phyloP scores from a whole-genome alignment of 768 basidiomycete species.

The Mycena amicta region DNA sequence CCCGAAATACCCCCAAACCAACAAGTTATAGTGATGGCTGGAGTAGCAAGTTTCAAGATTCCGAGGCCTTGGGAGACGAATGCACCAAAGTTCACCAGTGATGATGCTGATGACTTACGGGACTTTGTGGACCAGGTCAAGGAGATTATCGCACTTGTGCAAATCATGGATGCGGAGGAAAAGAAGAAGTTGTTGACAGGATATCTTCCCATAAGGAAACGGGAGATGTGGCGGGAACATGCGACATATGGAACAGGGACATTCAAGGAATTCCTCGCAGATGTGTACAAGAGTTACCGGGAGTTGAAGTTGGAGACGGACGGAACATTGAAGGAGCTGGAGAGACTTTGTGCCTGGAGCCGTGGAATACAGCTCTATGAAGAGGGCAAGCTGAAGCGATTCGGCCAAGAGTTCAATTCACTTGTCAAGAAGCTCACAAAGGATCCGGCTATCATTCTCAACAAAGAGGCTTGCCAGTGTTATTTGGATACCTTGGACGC shows the following conservation, averaged over 20 bases:
- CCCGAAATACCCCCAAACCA: too few relatives aligned
- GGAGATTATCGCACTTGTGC: background rate
- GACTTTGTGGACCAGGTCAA: background rate
- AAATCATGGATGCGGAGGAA: background rate
- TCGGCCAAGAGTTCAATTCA: background rate
- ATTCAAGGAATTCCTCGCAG: background rate
- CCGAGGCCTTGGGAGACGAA: background rate
- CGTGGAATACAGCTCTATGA: background rate
- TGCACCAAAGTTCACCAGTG: background rate
- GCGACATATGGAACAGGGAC: background rate
- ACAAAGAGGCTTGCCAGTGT: slow-evolving; percentile 1
- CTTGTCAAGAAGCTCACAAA: background rate
- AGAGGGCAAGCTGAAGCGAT: background rate
- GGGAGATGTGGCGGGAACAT: background rate
- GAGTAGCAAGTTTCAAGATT: background rate
- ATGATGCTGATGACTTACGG: background rate
- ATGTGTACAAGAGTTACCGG: background rate
- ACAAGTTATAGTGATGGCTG: too few relatives aligned
- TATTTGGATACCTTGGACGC: background rate
- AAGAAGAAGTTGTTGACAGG: slow-evolving; percentile 1
- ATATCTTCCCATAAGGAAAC: background rate
- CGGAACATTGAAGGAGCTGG: background rate
- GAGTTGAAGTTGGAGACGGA: background rate
- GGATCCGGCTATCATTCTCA: background rate
- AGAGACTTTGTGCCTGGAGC: background rate